Conservation (phyloP, 2,329 filamentous ascomycete species). For the Leptographium radiaticola region DNA sequence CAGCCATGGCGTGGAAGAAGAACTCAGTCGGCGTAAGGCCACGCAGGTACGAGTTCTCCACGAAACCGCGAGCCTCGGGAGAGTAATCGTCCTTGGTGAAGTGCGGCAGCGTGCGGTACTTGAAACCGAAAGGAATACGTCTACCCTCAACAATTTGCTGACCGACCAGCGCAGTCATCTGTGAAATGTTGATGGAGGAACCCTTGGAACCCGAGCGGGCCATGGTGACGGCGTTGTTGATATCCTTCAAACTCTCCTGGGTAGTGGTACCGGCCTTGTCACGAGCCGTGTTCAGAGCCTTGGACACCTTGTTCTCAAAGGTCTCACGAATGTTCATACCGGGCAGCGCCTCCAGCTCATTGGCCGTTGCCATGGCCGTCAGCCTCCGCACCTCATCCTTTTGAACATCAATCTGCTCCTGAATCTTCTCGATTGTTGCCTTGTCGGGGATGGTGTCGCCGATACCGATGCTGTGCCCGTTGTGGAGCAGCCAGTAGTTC, state of each 20-base stretch:
- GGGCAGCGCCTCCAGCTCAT: conserved; percentile 80
- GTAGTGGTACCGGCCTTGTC: conserved; percentile 91
- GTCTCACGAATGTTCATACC: conserved; percentile 99
- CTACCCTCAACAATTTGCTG: conserved; percentile 98
- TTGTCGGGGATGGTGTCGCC: conserved; percentile 94
- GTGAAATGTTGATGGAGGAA: conserved; percentile 97
- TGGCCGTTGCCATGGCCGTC: conserved; percentile 67
- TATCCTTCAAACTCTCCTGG: conserved; percentile 82
- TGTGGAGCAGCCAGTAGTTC: conserved; percentile 93
- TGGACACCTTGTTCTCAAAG: conserved; percentile 94
- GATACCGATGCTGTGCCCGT: conserved; percentile 95
- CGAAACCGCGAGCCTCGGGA: conserved; percentile 89
- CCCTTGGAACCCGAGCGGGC: conserved; percentile 94
- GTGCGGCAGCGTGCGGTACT: conserved; percentile 90
- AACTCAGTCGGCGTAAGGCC: conserved; percentile 92
- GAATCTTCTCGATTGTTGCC: conserved; percentile 70
- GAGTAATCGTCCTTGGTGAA: conserved; percentile 99
- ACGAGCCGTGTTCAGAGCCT: conserved; percentile 87
- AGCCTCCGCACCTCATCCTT: conserved; percentile 70
- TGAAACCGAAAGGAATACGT: conserved; percentile 98
- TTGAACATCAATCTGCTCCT: conserved; percentile 65
- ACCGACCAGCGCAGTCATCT: conserved; percentile 96
- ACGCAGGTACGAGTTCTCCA: conserved; percentile 96
- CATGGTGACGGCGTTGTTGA: conserved; percentile 96
- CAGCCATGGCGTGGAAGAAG: conserved; percentile 99